These are phyloP conservation scores for Blastocystis sp. DNA, from an alignment of 352 stramenopile genomes.

Conservation along the genomic window DNA sequence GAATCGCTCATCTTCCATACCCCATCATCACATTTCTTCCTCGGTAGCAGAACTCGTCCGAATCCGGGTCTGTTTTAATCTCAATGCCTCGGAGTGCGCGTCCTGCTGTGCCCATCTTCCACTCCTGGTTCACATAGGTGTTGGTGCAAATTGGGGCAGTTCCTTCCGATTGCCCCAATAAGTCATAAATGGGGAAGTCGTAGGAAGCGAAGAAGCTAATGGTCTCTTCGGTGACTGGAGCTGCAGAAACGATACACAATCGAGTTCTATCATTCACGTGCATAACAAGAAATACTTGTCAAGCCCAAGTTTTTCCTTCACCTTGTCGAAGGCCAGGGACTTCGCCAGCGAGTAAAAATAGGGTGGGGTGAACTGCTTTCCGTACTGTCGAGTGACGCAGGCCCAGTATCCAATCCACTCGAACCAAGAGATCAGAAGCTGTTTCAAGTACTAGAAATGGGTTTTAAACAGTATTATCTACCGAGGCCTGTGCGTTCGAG, in stretches of 20 bases:
- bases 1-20: neutral
- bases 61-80: slow-evolving; percentile 26
- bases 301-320: slow-evolving; percentile 59
- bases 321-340: slow-evolving; percentile 71
- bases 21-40: slow-evolving; percentile 60
- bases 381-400: slow-evolving; percentile 74
- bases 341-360: slow-evolving; percentile 82
- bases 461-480: neutral
- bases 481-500: slow-evolving; percentile 4
- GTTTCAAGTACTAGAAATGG: slow-evolving; percentile 81
- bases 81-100: slow-evolving; percentile 25
- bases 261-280: slow-evolving; percentile 51
- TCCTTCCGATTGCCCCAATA: slow-evolving; percentile 84
- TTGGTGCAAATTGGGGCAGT: slow-evolving; percentile 74
- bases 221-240: slow-evolving; percentile 83
- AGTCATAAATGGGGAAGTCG: slow-evolving; percentile 86
- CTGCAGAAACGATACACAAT: slow-evolving; percentile 68
- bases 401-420: slow-evolving; percentile 70
- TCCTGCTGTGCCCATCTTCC: slow-evolving; percentile 57
- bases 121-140: slow-evolving; percentile 65
- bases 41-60: slow-evolving; percentile 35
- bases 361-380: slow-evolving; percentile 76
- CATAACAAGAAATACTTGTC: slow-evolving; percentile 56
- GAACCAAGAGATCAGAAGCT: slow-evolving; percentile 81
- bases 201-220: slow-evolving; percentile 87